Percentiles rank a stretch among this genome's conserved stretches.
Conservation (phyloP, 2,329 filamentous ascomycete species). For the Paecilomyces fulvus region DNA sequence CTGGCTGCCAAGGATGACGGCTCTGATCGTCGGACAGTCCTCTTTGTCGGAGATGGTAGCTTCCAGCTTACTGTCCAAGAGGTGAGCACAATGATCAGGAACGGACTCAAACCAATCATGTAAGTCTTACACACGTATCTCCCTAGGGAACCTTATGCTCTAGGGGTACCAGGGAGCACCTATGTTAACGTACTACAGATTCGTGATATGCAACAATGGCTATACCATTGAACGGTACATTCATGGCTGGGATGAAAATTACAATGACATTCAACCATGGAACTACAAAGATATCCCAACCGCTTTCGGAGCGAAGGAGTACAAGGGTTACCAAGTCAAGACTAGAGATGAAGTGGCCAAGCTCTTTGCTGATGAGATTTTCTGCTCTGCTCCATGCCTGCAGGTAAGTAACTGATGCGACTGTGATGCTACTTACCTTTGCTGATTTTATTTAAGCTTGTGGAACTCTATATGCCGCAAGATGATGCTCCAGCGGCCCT, state of each 20-base stretch:
- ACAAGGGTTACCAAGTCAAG: slow-evolving; percentile 55
- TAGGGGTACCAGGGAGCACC: not conserved
- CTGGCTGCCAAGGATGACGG: slow-evolving; percentile 38
- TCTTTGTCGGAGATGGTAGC: slow-evolving; percentile 57
- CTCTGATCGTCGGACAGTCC: slow-evolving; percentile 40
- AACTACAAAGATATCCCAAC: slow-evolving; percentile 58
- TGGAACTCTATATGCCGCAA: slow-evolving; percentile 69
- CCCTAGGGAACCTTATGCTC: too few relatives aligned
- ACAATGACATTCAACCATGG: slow-evolving; percentile 73
- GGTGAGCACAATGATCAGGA: slow-evolving; percentile 53
- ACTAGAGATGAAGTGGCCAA: slow-evolving; percentile 58
- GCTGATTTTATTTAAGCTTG: slow-evolving; percentile 50
- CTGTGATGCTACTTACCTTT: slow-evolving; percentile 5
- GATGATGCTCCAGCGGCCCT: slow-evolving; percentile 65
- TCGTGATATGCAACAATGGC: slow-evolving; percentile 74
- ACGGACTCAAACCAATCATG: slow-evolving; percentile 63
- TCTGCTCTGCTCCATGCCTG: slow-evolving; percentile 43
- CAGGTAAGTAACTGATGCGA: slow-evolving; percentile 20
- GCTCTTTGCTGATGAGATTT: slow-evolving; percentile 55
- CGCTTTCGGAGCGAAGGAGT: slow-evolving; percentile 55
- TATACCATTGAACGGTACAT: slow-evolving; percentile 82
- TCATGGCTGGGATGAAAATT: slow-evolving; percentile 65
- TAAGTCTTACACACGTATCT: slow-evolving; percentile 30
- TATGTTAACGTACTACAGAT: slow-evolving; percentile 25
- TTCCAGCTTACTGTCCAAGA: slow-evolving; percentile 61